Conservation (phyloP, 805 yeast genomes). For the Sungouiozyma intestinalis region DNA sequence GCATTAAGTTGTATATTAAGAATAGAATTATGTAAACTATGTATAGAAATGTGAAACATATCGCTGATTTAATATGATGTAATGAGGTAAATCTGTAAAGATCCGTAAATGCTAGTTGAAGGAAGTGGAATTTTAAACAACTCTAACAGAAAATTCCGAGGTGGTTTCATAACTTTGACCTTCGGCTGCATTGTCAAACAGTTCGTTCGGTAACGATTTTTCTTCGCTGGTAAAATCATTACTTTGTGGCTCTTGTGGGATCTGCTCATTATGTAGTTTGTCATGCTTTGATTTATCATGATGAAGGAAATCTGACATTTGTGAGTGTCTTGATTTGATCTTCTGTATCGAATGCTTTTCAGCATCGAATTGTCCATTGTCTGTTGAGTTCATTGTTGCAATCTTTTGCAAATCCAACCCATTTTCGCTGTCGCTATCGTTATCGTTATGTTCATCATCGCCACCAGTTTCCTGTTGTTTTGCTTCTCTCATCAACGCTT, state of each 20-base stretch:
- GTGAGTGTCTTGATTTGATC: background rate
- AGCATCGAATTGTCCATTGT: background rate
- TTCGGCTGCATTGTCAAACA: background rate
- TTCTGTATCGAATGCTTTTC: background rate
- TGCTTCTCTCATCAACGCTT: constrained; percentile 37
- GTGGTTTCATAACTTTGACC: background rate
- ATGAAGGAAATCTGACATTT: background rate
- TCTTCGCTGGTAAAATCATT: background rate
- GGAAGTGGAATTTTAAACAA: background rate
- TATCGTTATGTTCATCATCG: constrained; percentile 19
- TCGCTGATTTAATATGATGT: background rate
- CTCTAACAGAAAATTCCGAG: background rate
- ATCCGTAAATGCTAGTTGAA: background rate
- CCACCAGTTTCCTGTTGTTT: constrained; percentile 24
- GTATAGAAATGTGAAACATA: too few species aligned
- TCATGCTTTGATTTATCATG: background rate
- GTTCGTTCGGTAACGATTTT: background rate
- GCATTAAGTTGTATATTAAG: background rate
- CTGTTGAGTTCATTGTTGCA: background rate
- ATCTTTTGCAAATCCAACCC: background rate
- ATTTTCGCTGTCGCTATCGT: constrained; percentile 1
- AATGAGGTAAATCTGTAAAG: background rate
- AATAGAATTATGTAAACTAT: background rate
- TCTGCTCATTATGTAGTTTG: background rate
- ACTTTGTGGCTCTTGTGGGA: background rate